Conservation (phyloP, 1,284 basidiomycete species). For the Macrocystidia cucumis region DNA sequence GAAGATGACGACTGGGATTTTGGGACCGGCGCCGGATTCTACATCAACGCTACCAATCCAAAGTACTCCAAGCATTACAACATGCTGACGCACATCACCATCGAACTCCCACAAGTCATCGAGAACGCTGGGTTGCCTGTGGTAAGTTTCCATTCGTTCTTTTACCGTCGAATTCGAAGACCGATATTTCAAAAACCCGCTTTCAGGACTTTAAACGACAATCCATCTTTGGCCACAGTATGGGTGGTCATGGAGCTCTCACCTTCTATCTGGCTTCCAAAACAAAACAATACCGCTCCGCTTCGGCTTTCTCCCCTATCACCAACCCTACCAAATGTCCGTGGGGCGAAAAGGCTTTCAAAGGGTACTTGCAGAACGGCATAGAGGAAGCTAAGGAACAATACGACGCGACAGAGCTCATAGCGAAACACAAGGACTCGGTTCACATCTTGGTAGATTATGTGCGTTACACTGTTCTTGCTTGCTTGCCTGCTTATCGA, state of each 20-base stretch:
- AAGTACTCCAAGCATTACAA: conserved; percentile 84
- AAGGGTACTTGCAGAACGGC: conserved; percentile 80
- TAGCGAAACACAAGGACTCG: conserved; percentile 57
- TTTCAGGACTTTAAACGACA: conserved; percentile 63
- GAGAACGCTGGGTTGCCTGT: conserved; percentile 60
- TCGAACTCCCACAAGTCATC: conserved; percentile 78
- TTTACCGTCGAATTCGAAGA: too few relatives aligned
- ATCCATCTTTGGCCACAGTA: conserved; percentile 79
- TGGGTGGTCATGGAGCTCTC: conserved; percentile 96
- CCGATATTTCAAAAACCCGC: too few relatives aligned
- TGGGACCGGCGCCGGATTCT: conserved; percentile 92
- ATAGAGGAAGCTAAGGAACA: conserved; percentile 63
- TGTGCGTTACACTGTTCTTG: conserved; percentile 32
- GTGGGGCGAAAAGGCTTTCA: conserved; percentile 93
- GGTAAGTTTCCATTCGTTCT: conserved; percentile 27
- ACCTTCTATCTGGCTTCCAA: conserved; percentile 79
- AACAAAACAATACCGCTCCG: conserved; percentile 74
- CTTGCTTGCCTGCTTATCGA: not conserved
- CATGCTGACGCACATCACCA: conserved; percentile 80
- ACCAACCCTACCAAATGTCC: conserved; percentile 82
- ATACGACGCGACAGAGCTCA: conserved; percentile 86
- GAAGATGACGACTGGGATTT: conserved; percentile 91
- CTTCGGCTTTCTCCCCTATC: conserved; percentile 93
- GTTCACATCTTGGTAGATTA: conserved; percentile 83
- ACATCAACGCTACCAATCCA: conserved; percentile 80